phyloP scores from a whole-genome alignment of 1,284 basidiomycete species.

The Abortiporus biennis region DNA sequence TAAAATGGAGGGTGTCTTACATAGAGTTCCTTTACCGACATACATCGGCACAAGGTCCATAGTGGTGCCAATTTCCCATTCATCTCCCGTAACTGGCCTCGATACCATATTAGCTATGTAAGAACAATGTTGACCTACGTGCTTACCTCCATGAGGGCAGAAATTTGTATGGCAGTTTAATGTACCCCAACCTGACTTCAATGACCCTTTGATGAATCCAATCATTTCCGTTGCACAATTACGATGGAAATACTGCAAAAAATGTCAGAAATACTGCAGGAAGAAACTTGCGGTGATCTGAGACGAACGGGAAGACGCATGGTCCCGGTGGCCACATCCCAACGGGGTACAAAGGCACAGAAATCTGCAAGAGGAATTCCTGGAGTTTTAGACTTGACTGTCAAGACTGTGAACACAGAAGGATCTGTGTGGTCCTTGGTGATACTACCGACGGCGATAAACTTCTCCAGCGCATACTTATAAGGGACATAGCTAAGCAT shows the following conservation, averaged over 20 bases:
- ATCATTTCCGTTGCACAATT: slow-evolving; percentile 59
- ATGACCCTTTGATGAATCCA: slow-evolving; percentile 53
- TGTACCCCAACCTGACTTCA: slow-evolving; percentile 50
- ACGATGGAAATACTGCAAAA: slow-evolving; percentile 54
- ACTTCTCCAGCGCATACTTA: slow-evolving; percentile 65
- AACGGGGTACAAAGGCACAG: slow-evolving; percentile 55
- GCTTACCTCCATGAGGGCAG: slow-evolving; percentile 51
- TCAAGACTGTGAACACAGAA: slow-evolving; percentile 60
- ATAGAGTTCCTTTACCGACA: slow-evolving; percentile 46
- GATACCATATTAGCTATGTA: no score
- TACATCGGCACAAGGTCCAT: slow-evolving; percentile 44
- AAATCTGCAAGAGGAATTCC: slow-evolving; percentile 56
- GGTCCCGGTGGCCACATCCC: slow-evolving; percentile 53
- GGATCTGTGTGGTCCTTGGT: slow-evolving; percentile 62
- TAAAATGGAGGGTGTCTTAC: slow-evolving; percentile 21
- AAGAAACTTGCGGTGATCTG: background rate
- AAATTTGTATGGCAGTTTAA: slow-evolving; percentile 57
- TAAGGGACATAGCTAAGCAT: slow-evolving; percentile 64
- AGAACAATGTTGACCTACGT: background rate
- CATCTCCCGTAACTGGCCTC: slow-evolving; percentile 54
- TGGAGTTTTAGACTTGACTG: slow-evolving; percentile 52
- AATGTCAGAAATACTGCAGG: background rate
- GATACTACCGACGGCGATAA: slow-evolving; percentile 60
- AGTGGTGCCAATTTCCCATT: slow-evolving; percentile 48
- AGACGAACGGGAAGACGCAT: slow-evolving; percentile 34